Conservation (phyloP, 1,284 basidiomycete species). For the Ceratobasidium sp. region DNA sequence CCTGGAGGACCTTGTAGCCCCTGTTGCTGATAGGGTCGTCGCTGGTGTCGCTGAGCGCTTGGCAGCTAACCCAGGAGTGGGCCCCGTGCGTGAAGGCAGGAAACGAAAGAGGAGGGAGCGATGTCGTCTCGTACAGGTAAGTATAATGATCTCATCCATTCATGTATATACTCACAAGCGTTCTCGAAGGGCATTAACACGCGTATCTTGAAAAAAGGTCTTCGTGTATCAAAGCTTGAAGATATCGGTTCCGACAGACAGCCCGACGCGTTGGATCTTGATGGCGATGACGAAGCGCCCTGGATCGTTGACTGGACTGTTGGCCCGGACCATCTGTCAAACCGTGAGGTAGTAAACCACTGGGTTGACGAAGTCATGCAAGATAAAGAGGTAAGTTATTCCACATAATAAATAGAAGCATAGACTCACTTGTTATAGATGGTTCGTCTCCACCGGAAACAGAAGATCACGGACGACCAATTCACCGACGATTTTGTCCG, state of each 20-base stretch:
- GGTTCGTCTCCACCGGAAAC: constrained; percentile 11
- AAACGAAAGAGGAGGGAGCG: constrained; percentile 11
- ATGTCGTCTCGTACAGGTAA: constrained; percentile 23
- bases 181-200: constrained; percentile 16
- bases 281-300: constrained; percentile 16
- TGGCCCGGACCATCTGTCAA: constrained; percentile 9
- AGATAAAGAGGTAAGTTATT: constrained; percentile 24
- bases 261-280: neutral
- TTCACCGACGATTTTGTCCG: constrained; percentile 23
- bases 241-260: constrained; percentile 13
- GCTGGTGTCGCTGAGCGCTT: constrained; percentile 7
- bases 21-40: constrained; percentile 14
- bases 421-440: constrained; percentile 14
- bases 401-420: neutral
- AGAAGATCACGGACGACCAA: constrained; percentile 26
- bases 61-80: neutral
- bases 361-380: constrained; percentile 25
- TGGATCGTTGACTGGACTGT: constrained; percentile 17
- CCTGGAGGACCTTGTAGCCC: neutral
- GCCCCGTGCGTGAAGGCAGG: neutral
- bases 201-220: constrained; percentile 6
- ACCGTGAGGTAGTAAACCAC: neutral
- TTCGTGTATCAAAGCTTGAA: constrained; percentile 11
- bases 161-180: neutral
- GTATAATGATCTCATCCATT: neutral